Percentiles rank a stretch among this genome's conserved stretches.
These are phyloP conservation scores for Metschnikowia lochheadii DNA, from an alignment of 805 yeast species.

Conservation along the genomic window DNA sequence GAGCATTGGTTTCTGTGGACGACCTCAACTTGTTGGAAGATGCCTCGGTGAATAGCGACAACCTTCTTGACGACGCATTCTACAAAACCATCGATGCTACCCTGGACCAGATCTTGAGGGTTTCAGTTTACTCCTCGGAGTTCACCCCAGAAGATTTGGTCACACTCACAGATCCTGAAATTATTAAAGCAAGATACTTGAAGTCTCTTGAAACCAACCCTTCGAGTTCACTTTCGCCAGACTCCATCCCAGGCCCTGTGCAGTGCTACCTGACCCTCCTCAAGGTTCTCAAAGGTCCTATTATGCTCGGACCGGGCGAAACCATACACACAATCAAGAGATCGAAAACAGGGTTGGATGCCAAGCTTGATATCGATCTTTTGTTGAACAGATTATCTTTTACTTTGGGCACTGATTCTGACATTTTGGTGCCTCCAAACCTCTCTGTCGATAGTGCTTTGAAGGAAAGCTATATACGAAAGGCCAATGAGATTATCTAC, in stretches of 20 bases:
- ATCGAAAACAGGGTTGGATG: slow-evolving; percentile 47
- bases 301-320: slow-evolving; percentile 40
- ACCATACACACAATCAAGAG: slow-evolving; percentile 54
- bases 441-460: slow-evolving; percentile 23
- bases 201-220: slow-evolving; percentile 30
- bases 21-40: slow-evolving; percentile 23
- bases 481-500: slow-evolving; percentile 50
- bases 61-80: slow-evolving; percentile 33
- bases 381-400: slow-evolving; percentile 48
- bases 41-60: slow-evolving; percentile 5
- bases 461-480: slow-evolving; percentile 52
- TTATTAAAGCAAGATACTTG: slow-evolving; percentile 50
- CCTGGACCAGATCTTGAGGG: slow-evolving; percentile 37
- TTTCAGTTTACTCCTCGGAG: slow-evolving; percentile 51
- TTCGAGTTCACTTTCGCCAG: slow-evolving; percentile 23
- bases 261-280: slow-evolving; percentile 59
- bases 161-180: slow-evolving; percentile 42
- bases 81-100: slow-evolving; percentile 25
- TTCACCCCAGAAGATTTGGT: slow-evolving; percentile 45
- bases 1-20: slow-evolving; percentile 23
- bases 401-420: slow-evolving; percentile 21
- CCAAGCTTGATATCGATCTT: slow-evolving; percentile 54
- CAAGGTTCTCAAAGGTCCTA: slow-evolving; percentile 65
- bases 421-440: slow-evolving; percentile 48
- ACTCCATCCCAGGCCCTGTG: slow-evolving; percentile 47